Conservation (phyloP, 2,329 filamentous ascomycete genomes). For the Colletotrichum plurivorum region DNA sequence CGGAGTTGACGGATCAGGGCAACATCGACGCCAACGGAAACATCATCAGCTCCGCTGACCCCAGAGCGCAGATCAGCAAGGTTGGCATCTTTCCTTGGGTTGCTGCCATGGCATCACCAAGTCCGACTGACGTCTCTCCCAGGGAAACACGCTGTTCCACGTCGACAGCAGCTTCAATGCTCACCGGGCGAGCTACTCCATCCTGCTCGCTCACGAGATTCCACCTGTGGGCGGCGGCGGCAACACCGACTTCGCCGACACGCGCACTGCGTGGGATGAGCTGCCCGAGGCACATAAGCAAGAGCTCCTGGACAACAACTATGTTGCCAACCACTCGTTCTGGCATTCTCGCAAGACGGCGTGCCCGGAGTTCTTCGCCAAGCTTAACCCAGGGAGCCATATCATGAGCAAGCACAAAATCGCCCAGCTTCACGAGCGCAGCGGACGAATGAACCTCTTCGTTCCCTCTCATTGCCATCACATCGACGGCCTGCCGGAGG, state of each 20-base stretch:
- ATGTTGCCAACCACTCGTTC: constrained; percentile 65
- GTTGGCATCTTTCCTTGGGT: constrained; percentile 43
- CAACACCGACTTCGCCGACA: constrained; percentile 68
- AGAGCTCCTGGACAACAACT: constrained; percentile 55
- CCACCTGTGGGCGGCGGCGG: constrained; percentile 63
- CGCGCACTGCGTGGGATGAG: constrained; percentile 64
- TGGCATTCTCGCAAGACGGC: constrained; percentile 67
- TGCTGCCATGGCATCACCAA: constrained; percentile 47
- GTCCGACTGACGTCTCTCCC: constrained; percentile 47
- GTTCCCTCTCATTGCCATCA: constrained; percentile 68
- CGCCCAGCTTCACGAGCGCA: constrained; percentile 65
- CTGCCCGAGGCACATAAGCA: constrained; percentile 53
- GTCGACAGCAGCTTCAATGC: constrained; percentile 70
- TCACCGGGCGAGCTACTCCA: constrained; percentile 64
- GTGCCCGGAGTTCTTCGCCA: constrained; percentile 62
- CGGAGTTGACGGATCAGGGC: constrained; percentile 68
- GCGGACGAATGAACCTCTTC: constrained; percentile 66
- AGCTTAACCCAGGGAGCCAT: constrained; percentile 56
- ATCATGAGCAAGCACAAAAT: constrained; percentile 62
- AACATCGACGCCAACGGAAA: constrained; percentile 63
- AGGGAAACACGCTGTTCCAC: constrained; percentile 67
- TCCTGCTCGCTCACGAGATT: constrained; percentile 64
- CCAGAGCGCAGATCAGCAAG: constrained; percentile 57
- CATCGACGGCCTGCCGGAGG: constrained; percentile 57
- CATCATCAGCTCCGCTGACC: constrained; percentile 47